phyloP scores from a whole-genome alignment of 148 eudicot species.

The Chenopodium suecicum region DNA sequence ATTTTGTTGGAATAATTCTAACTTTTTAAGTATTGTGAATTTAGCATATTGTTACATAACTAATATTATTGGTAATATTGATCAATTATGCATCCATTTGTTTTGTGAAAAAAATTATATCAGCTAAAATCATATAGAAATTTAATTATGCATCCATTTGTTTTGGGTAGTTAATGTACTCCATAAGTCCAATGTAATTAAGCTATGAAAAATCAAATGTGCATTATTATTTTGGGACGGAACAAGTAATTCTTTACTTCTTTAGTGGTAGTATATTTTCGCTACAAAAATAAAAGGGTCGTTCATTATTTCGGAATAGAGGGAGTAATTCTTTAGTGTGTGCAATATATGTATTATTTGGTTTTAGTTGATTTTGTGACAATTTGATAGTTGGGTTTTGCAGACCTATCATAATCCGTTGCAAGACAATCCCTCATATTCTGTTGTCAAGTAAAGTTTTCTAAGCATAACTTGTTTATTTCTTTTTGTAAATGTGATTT shows the following conservation, averaged over 20 bases:
- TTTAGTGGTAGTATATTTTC: no score
- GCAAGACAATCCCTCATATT: slow-evolving; percentile 39
- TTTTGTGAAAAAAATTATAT: neutral
- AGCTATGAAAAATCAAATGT: neutral
- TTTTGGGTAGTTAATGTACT: no score
- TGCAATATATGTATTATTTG: no score
- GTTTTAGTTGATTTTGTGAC: neutral
- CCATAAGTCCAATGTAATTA: neutral
- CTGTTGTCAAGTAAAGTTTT: slow-evolving; percentile 34
- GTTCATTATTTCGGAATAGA: neutral
- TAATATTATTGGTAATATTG: neutral
- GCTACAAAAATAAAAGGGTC: no score
- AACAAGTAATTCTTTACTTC: no score
- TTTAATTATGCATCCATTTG: neutral
- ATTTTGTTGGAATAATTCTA: neutral
- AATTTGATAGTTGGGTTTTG: slow-evolving; percentile 12
- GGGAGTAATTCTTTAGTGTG: neutral
- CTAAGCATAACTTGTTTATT: neutral
- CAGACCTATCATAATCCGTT: slow-evolving; percentile 40
- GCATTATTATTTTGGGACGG: no score
- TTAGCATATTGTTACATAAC: neutral
- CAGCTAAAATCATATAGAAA: neutral
- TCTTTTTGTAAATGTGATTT: neutral
- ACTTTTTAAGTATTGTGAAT: neutral
- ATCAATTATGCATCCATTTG: neutral